Percentiles rank a stretch among this genome's conserved stretches.
Conservation (phyloP, 352 stramenopile species). For the Globisporangium acanthophoron region DNA sequence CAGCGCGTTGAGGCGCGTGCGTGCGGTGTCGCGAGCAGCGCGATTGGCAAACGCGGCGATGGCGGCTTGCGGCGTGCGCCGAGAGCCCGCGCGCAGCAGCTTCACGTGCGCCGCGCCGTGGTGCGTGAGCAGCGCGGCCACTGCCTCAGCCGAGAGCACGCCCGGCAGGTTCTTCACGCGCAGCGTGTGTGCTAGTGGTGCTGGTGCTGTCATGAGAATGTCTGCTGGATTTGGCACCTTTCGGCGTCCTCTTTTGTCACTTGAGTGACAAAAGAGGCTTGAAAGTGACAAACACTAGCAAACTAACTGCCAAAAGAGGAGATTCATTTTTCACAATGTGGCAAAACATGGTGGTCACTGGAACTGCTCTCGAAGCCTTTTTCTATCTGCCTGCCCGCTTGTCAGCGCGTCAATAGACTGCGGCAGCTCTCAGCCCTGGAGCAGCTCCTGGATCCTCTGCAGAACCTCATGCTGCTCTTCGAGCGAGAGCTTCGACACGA, state of each 20-base stretch:
- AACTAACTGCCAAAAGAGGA: neutral
- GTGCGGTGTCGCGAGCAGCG: conserved; percentile 29
- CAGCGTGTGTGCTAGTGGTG: conserved; percentile 12
- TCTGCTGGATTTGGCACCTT: too few relatives aligned
- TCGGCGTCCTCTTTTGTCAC: neutral
- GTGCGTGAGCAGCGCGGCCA: conserved; percentile 51
- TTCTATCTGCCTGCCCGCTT: neutral
- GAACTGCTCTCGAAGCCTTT: neutral
- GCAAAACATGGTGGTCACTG: neutral
- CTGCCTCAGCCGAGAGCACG: conserved; percentile 45
- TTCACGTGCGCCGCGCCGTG: conserved; percentile 49
- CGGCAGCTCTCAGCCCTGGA: conserved; percentile 23
- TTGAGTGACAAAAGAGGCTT: neutral
- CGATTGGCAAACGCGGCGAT: conserved; percentile 38
- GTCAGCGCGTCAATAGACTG: neutral
- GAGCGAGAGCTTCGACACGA: conserved; percentile 52
- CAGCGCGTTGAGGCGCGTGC: conserved; percentile 33
- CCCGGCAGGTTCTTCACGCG: conserved; percentile 57
- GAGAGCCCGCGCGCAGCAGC: conserved; percentile 25
- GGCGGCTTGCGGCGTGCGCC: conserved; percentile 28
- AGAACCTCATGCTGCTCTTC: conserved; percentile 73
- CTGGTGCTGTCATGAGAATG: too few relatives aligned
- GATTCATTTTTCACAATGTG: neutral
- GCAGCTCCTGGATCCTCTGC: conserved; percentile 54
- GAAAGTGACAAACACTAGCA: too few relatives aligned